Percentiles rank a stretch among this genome's conserved stretches.
phyloP scores from a whole-genome alignment of 176 grass and related monocot genomes.

The Lolium rigidum region DNA sequence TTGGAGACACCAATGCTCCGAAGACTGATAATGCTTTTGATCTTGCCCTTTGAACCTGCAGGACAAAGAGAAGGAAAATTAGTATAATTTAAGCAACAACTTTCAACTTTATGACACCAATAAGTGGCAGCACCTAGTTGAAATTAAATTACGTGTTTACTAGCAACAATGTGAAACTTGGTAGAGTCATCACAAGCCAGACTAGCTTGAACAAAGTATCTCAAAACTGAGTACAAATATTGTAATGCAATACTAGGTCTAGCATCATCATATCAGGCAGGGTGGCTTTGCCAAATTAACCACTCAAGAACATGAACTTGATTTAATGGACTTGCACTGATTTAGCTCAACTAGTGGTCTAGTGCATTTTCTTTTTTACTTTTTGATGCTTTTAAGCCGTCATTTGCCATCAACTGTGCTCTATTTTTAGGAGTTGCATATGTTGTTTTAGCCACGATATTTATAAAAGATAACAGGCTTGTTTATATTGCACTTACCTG shows the following conservation, averaged over 20 bases:
- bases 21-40: conserved; percentile 83
- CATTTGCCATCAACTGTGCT: neutral
- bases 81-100: neutral
- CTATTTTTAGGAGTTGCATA: neutral
- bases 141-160: neutral
- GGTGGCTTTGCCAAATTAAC: neutral
- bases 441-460: neutral
- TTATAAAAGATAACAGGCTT: conserved; percentile 14
- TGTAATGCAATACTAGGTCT: neutral
- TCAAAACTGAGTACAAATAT: neutral
- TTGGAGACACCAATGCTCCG: conserved; percentile 79
- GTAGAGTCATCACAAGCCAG: neutral
- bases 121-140: neutral
- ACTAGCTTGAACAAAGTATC: neutral
- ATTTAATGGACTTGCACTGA: neutral
- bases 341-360: neutral
- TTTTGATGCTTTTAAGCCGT: conserved; percentile 6
- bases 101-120: neutral
- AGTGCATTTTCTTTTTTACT: neutral
- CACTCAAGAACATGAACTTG: conserved; percentile 13
- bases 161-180: neutral
- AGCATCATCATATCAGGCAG: neutral
- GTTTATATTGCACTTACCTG: conserved; percentile 58
- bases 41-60: conserved; percentile 71
- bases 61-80: conserved; percentile 21